Base-by-base conservation (phyloP, 352 stramenopile species). In the Phytophthora syringae region DNA sequence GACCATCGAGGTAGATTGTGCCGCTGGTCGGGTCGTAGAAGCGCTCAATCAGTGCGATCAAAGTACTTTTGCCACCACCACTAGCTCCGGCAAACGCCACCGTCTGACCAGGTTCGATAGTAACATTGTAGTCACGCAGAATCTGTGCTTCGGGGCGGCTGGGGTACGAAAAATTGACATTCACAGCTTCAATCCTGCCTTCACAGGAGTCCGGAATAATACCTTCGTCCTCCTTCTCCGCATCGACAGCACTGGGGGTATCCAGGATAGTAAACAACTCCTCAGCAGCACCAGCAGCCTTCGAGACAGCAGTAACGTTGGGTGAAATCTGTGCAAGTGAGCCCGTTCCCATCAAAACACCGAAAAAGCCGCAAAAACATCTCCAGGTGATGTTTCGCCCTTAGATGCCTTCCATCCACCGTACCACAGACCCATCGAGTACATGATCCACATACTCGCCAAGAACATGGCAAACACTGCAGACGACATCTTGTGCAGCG, bases 41-140 rank as follows among this genome's bases (percentile, higher is more conserved):
- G 24, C 90, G 78, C 60, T 96, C 73, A 11, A 97, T 55, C 0
- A 98, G 64, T 11, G 73, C 65, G 15, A 95, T 76, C 9, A 90
- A 70, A n/a, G 87, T 97, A 40, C 60, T 87, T 72, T 98, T 98
- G 47, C 92, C 93, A 43, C 80, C 90, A 16, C 90, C 92, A 66
- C 71, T 90, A 22, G 81, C 49, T 0, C 95, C 94, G 30, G 97
- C 88, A 10, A 98, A 75, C 2, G 94, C 95, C 25, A 97, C 80
- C 6, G 88, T 93, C 27, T 78, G 47, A 5, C 93, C 89, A 18
- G 79, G 76, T 11, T 62, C 45, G 61, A 90, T 87, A 11, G 70
- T 75, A 0, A 98, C 60, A 49, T 77, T 89, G 53, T 98, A 82
- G 53, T 79, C 74, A 24, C 84, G 79, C 30, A 98, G 78, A 27